Percentiles rank a stretch among this genome's conserved stretches.
Conservation (phyloP, 305 asterid species). For the Salvia sclarea region DNA sequence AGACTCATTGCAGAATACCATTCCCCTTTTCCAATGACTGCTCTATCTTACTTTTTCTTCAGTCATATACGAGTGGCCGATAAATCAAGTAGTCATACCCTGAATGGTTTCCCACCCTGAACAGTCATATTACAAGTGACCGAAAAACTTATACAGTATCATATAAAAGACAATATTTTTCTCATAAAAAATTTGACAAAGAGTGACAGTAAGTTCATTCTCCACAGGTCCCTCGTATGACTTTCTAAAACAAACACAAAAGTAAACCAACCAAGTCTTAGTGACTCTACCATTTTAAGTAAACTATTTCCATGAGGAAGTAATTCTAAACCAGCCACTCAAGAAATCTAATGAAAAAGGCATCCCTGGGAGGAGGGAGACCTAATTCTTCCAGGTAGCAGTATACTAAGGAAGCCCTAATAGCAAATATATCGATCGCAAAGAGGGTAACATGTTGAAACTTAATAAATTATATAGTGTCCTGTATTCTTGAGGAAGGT, state of each 20-base stretch:
- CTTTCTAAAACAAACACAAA: background rate
- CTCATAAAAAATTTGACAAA: background rate
- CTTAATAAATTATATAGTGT: background rate
- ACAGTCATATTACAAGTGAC: no score
- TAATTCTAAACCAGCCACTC: background rate
- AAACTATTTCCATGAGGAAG: background rate
- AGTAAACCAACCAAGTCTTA: background rate
- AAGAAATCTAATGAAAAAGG: conserved; percentile 14
- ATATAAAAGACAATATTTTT: background rate
- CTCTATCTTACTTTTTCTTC: background rate
- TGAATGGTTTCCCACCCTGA: background rate
- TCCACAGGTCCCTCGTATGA: background rate
- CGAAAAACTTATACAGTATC: background rate
- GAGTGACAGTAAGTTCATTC: background rate
- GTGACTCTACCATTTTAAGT: conserved; percentile 8
- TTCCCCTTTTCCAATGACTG: background rate
- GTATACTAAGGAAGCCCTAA: background rate
- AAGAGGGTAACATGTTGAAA: background rate
- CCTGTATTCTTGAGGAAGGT: background rate
- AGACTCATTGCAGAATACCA: conserved; percentile 14
- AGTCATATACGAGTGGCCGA: background rate
- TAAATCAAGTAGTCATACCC: background rate
- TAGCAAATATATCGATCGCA: background rate
- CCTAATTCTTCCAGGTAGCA: conserved; percentile 16
- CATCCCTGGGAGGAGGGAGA: background rate